Evolutionary conservation across 805 yeast genomes (phyloP).

Genomic region (Zygosaccharomyces bisporus): DNA sequence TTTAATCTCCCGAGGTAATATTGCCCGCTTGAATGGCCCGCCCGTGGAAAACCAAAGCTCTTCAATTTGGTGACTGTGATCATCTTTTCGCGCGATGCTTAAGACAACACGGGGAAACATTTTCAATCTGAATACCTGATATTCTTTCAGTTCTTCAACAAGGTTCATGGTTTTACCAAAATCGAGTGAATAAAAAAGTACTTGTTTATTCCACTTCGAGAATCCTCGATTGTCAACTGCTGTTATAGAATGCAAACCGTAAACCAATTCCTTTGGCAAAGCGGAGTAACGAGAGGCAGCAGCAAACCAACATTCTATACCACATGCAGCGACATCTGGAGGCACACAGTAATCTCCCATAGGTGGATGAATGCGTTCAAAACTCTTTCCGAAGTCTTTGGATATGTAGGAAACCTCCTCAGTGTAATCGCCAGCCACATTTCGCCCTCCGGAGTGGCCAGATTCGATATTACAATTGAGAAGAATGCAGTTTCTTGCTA

Average conservation of each 20-base stretch:
- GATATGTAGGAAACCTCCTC: conserved; percentile 2
- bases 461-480: conserved; percentile 1
- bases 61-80: not conserved
- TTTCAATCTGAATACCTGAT: not conserved
- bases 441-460: not conserved
- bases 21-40: conserved; percentile 7
- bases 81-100: not conserved
- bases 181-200: conserved; percentile 4
- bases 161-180: conserved; percentile 7
- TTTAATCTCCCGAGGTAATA: conserved; percentile 1
- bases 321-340: not conserved
- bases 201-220: not conserved
- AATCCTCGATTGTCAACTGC: not conserved
- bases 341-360: conserved; percentile 2
- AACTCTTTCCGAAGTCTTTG: conserved; percentile 4
- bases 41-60: conserved; percentile 9
- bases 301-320: conserved; percentile 6
- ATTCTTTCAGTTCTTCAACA: conserved; percentile 4
- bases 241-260: not conserved
- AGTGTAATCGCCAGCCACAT: not conserved
- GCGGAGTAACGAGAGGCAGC: not conserved
- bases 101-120: conserved; percentile 4
- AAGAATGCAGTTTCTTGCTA: conserved; percentile 2
- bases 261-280: conserved; percentile 4
- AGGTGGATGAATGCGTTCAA: conserved; percentile 5